Evolutionary conservation across 805 yeast species (phyloP), one percentile per base, ranked within the genome.

Genomic region (Candida tammaniensis): DNA sequence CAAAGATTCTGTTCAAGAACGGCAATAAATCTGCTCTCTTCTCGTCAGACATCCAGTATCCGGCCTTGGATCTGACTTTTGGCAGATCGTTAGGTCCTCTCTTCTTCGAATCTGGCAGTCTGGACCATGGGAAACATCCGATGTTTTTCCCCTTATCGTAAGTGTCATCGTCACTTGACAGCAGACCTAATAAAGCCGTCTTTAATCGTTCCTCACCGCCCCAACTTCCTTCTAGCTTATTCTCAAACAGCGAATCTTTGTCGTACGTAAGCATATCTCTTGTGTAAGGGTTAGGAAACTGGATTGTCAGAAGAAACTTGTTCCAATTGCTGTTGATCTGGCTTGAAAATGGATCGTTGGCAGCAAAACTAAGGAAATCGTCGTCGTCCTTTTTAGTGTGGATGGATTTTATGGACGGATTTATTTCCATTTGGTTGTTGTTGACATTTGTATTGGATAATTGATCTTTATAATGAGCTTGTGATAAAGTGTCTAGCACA

Each of bases 191-290:
- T 42, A 80, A 71, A 18, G 79, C 74, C 29, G 60, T 64, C 36
- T 72, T 70, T 41, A 85, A 61, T 39, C 88, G 57, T 36, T 74
- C 74, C 37, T 73, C 86, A 24, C 94, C 94, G 22, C 80, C 80
- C 93, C 93, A 85, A 14, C 69, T 60, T 1, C 72, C 61, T 23
- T 50, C 51, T 30, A 63, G 70, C 27, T 71, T 65, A 33, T 78
- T 54, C 36, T 70, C 72, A n/a, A 51, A 39, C 18, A 42, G 46
- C 27, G 49, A 50, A 12, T 52, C 39, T 13, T 51, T 48, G 33
- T 62, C 65, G 21, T 44, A 43, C 8, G 44, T 40, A 11, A 58
- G 36, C 19, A 48, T 38, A 27, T 54, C 68, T 13, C 39, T 35
- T 3, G 67, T 48, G 61, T 59, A 36, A 5, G 70, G 58, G 5